Base-by-base conservation (phyloP, 495 filamentous ascomycete genomes). In the Neurospora sp. region DNA sequence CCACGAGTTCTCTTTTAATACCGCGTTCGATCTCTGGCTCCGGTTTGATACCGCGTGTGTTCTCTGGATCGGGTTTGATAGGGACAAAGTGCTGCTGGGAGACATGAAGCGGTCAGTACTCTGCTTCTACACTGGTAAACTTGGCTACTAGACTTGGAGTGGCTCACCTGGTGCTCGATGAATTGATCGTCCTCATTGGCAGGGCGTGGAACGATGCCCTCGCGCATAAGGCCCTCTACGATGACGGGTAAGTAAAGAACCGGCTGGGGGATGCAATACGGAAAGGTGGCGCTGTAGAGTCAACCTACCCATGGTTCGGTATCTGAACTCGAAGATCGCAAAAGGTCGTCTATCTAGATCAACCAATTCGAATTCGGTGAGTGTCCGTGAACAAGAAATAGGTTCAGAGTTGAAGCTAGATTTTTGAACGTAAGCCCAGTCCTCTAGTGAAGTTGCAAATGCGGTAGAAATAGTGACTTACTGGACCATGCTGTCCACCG, bases 301-400 rank as follows among this genome's bases (percentile, higher is more conserved):
- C 5, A 1, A 70, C 76, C 11, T 18, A 77, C 77, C 73, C 69
- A 38, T 77, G 0, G 72, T 69, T 27, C 73, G 54, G 23, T 78
- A 78, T 4, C 71, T 72, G 44, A 78, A 78, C 37, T 78, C 75
- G 35, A 78, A 74, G 4, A 75, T 9, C 0, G 75, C 75, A 35
- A 77, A 75, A 3, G 77, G 73, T 1, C 75, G 71, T 1, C 14
- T 23, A 44, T n/a, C 35, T 7, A 35, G 14, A 10, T 76, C 71
- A 5, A 39, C 39, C 4, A 12, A 39, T 0, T 0, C 11, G 4
- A 39, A 12, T 39, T n/a, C n/a, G n/a, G n/a, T n/a, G n/a, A n/a
- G n/a, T 18, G 1, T 44, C 16, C 0, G 0, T 16, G 0, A 3
- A 9, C 8, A 8, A 20, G n/a, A 10, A 20, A 11, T 2, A 4